Evolutionary conservation across 2,329 filamentous ascomycete species (phyloP).

Genomic region (Hymenoscyphus salicellus): DNA sequence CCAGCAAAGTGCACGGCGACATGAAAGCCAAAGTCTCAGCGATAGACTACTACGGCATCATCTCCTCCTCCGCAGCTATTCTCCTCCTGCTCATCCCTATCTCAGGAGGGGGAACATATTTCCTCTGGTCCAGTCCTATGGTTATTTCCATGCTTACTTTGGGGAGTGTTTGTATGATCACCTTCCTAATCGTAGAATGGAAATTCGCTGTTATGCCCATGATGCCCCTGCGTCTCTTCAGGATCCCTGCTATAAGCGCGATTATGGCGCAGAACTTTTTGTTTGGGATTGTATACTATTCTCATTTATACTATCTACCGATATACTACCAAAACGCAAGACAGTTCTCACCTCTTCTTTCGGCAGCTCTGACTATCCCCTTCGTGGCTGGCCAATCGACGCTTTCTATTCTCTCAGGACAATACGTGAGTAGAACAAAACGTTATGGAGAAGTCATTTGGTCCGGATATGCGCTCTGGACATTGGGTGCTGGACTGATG

Average conservation of each 20-base stretch:
- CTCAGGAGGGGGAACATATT: slow-evolving; percentile 58
- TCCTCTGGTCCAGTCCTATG: slow-evolving; percentile 54
- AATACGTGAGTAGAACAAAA: slow-evolving; percentile 55
- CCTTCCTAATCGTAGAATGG: slow-evolving; percentile 55
- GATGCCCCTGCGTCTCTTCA: slow-evolving; percentile 56
- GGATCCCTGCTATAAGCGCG: slow-evolving; percentile 49
- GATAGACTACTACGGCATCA: slow-evolving; percentile 58
- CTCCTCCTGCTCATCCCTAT: slow-evolving; percentile 62
- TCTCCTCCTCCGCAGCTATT: slow-evolving; percentile 53
- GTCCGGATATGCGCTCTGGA: slow-evolving; percentile 37
- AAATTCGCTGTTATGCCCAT: slow-evolving; percentile 55
- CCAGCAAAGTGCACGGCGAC: slow-evolving; percentile 48
- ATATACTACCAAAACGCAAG: slow-evolving; percentile 59
- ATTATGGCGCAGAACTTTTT: slow-evolving; percentile 59
- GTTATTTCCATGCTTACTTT: slow-evolving; percentile 58
- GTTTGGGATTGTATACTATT: slow-evolving; percentile 58
- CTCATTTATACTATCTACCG: slow-evolving; percentile 57
- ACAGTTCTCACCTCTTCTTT: slow-evolving; percentile 38
- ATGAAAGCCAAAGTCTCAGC: slow-evolving; percentile 48
- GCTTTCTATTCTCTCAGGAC: slow-evolving; percentile 49
- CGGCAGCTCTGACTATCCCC: slow-evolving; percentile 50
- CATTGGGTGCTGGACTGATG: slow-evolving; percentile 51
- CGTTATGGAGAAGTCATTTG: slow-evolving; percentile 60
- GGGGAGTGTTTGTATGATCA: slow-evolving; percentile 44
- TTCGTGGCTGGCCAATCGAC: slow-evolving; percentile 48